These are phyloP conservation scores for Penicillium sp. DNA, from an alignment of 2,329 filamentous ascomycete genomes.

Conservation along the genomic window DNA sequence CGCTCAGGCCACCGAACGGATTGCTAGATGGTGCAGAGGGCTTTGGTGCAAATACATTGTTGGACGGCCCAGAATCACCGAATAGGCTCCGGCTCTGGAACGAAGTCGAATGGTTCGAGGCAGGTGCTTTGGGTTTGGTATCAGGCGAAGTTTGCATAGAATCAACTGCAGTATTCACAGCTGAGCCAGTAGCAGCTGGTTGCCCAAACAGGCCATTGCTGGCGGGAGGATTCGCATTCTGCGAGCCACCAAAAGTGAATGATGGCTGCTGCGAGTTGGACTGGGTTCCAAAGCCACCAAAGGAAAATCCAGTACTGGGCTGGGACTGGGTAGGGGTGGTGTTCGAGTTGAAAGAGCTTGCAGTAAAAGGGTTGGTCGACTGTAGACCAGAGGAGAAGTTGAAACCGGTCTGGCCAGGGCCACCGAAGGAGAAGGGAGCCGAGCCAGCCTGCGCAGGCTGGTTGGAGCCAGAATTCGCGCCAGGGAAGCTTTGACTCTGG, in stretches of 20 bases:
- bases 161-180: slow-evolving; percentile 14
- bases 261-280: slow-evolving; percentile 9
- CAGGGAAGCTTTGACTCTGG: slow-evolving; percentile 23
- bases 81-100: slow-evolving; percentile 14
- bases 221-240: slow-evolving; percentile 7
- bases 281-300: slow-evolving; percentile 13
- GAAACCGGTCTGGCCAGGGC: slow-evolving; percentile 14
- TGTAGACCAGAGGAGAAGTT: slow-evolving; percentile 14
- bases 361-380: slow-evolving; percentile 20
- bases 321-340: slow-evolving; percentile 9
- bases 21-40: slow-evolving; percentile 9
- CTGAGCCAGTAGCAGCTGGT: slow-evolving; percentile 8
- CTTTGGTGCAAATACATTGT: slow-evolving; percentile 9
- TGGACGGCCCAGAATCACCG: slow-evolving; percentile 7
- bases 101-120: slow-evolving; percentile 3
- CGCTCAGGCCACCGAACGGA: slow-evolving; percentile 10
- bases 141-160: slow-evolving; percentile 27
- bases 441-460: slow-evolving; percentile 14
- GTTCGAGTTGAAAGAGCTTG: slow-evolving; percentile 10
- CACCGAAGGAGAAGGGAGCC: slow-evolving; percentile 20
- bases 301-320: slow-evolving; percentile 7
- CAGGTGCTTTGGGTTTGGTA: slow-evolving; percentile 14
- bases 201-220: slow-evolving; percentile 16
- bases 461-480: slow-evolving; percentile 13
- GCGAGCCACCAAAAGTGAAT: slow-evolving; percentile 17